phyloP scores from a whole-genome alignment of 2,329 filamentous ascomycete species.

The Botryotinia convoluta region DNA sequence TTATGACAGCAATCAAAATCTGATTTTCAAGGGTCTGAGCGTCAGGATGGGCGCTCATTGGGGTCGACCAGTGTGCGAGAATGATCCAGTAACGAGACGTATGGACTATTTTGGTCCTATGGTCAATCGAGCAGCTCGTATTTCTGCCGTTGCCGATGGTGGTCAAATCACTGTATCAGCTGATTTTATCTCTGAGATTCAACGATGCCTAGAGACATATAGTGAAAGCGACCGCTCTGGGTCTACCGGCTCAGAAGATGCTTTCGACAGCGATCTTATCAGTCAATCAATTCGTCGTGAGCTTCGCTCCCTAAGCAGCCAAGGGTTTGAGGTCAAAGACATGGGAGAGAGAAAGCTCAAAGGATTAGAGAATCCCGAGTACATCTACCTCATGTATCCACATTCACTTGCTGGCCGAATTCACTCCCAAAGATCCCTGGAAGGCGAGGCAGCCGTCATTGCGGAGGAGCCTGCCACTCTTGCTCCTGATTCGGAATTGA shows the following conservation, averaged over 20 bases:
- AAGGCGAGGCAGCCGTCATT: slow-evolving; percentile 44
- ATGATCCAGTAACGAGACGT: slow-evolving; percentile 90
- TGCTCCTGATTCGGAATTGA: slow-evolving; percentile 62
- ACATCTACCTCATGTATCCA: slow-evolving; percentile 93
- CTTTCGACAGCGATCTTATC: slow-evolving; percentile 70
- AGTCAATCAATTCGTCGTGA: slow-evolving; percentile 82
- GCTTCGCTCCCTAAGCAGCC: slow-evolving; percentile 78
- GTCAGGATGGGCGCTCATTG: slow-evolving; percentile 98
- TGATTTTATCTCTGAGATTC: slow-evolving; percentile 95
- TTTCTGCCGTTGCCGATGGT: slow-evolving; percentile 90
- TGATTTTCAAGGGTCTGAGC: slow-evolving; percentile 91
- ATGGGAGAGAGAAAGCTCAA: slow-evolving; percentile 94
- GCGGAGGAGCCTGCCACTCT: slow-evolving; percentile 54
- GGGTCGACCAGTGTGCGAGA: slow-evolving; percentile 90
- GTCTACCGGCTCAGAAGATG: slow-evolving; percentile 69
- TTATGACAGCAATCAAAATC: slow-evolving; percentile 76
- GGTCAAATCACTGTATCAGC: slow-evolving; percentile 96
- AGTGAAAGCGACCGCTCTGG: slow-evolving; percentile 76
- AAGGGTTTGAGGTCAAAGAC: slow-evolving; percentile 96
- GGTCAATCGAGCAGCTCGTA: slow-evolving; percentile 95
- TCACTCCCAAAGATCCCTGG: slow-evolving; percentile 53
- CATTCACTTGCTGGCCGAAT: slow-evolving; percentile 81
- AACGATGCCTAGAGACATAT: slow-evolving; percentile 83
- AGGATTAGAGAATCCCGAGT: slow-evolving; percentile 94
- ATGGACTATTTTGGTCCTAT: slow-evolving; percentile 99